Evolutionary conservation across 1,139 yeast genomes (phyloP).

Genomic region (Taphrina communis): DNA sequence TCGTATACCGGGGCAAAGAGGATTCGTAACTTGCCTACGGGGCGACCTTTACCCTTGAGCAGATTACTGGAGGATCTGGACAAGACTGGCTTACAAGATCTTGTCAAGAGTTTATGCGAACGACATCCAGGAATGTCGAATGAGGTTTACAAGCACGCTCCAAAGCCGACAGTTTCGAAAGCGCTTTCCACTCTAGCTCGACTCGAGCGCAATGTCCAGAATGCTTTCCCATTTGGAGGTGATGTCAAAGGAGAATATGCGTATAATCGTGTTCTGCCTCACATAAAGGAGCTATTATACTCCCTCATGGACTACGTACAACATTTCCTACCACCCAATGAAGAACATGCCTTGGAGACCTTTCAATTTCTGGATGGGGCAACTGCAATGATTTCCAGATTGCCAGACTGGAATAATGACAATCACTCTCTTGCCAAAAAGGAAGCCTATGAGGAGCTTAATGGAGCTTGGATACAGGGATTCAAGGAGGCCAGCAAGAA

Average conservation of each 20-base stretch:
- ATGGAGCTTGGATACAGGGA: slow-evolving; percentile 74
- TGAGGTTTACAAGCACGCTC: slow-evolving; percentile 62
- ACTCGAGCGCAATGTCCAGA: slow-evolving; percentile 58
- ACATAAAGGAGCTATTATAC: slow-evolving; percentile 73
- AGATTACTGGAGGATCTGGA: slow-evolving; percentile 73
- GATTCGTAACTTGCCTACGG: slow-evolving; percentile 46
- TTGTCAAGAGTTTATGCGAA: slow-evolving; percentile 62
- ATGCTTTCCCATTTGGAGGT: slow-evolving; percentile 74
- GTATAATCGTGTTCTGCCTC: slow-evolving; percentile 78
- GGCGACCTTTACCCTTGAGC: slow-evolving; percentile 60
- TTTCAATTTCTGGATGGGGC: slow-evolving; percentile 71
- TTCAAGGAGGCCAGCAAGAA: slow-evolving; percentile 58
- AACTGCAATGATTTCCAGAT: slow-evolving; percentile 65
- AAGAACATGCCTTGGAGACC: slow-evolving; percentile 62
- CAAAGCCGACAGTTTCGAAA: slow-evolving; percentile 62
- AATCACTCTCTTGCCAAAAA: slow-evolving; percentile 75
- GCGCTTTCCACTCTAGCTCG: slow-evolving; percentile 60
- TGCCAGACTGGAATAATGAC: slow-evolving; percentile 74
- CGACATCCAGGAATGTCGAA: slow-evolving; percentile 67
- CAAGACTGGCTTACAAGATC: slow-evolving; percentile 59
- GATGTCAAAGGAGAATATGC: slow-evolving; percentile 80
- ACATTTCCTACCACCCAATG: slow-evolving; percentile 79
- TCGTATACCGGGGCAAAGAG: slow-evolving; percentile 39
- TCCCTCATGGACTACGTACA: slow-evolving; percentile 81
- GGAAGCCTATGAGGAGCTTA: slow-evolving; percentile 79